Base-by-base conservation (phyloP, 208 protist genomes). In the Acanthamoeba royreba region DNA sequence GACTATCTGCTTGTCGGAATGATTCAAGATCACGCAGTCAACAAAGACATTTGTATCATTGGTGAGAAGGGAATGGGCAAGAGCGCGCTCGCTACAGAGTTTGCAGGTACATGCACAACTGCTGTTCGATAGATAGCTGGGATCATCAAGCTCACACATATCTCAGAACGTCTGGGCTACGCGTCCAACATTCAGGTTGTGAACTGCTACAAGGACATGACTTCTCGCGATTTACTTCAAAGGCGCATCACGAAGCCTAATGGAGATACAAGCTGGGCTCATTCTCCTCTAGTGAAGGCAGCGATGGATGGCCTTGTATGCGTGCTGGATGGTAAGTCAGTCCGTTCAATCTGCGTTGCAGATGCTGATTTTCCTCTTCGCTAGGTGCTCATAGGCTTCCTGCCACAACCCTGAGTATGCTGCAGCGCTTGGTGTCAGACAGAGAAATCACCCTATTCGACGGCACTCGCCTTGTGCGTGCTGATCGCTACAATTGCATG, bases 131-230 rank as follows among this genome's bases (percentile, higher is more conserved):
- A n/a, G n/a, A n/a, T n/a, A n/a, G 13, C 11, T 1, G 9, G 49
- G 0, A 72, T 33, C 40, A 31, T n/a, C n/a, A n/a, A n/a, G n/a
- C n/a, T n/a, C n/a, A n/a, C n/a, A n/a, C n/a, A 2, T 25, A 13
- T 46, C 33, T 7, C 52, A 83, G 66, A 83, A n/a, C 17, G 88
- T 0, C 40, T 94, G 55, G 52, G 55, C 55, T 89, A 89, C 42
- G 25, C 58, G 35, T 49, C 46, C 47, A 93, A 83, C 42, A 15
- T 93, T 11, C 79, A 94, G 55, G 77, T 46, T 15, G 55, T 98
- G 95, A 97, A 98, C 94, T 95, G 98, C 22, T 99, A 98, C 96
- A 96, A 96, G 25, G 98, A 99, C 93, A 99, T 99, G 98, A 98
- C 98, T 28, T 95, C 97, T 74, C 97, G 98, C 43, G 98, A 99